Evolutionary conservation across 768 basidiomycete species (phyloP), one percentile per base, ranked within the genome.

Genomic region (Russula olivacea): DNA sequence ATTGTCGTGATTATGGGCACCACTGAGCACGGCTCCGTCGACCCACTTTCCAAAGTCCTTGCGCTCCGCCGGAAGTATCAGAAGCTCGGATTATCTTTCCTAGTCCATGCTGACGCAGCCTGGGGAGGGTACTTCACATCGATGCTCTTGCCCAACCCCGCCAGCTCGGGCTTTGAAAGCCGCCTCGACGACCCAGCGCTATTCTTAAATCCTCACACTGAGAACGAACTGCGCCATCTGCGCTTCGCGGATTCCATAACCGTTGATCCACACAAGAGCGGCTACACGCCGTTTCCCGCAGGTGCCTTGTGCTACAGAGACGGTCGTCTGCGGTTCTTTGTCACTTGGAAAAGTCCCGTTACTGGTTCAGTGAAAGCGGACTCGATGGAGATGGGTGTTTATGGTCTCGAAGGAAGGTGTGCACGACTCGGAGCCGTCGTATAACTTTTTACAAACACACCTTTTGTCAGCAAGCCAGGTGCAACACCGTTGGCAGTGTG

Each of bases 401-500:
- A 79, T 63, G 80, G 80, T 2, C 69, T 81, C 28, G 79, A 80
- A 66, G 80, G 80, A 61, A 80, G 79, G 80, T 61, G 25, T 30
- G 17, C 41, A 32, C 4, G 17, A n/a, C n/a, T n/a, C n/a, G n/a
- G n/a, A 28, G 4, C 28, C 4, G 28, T 4, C 21, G 14, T 41
- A 10, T 43, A 32, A 23, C 25, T 21, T 30, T 49, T 0, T 48
- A 17, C 17, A 11, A 30, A 15, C n/a, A 7, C 19, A 14, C 41
- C 32, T n/a, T 28, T 40, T 43, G 38, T 48, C 59, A 19, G 28
- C 28, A 28, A 81, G 72, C 78, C 80, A 12, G 80, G 79, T 47
- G 80, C 80, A 2, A 69, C 79, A 0, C 71, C 79, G 0, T 72
- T 74, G 1, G 74, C 77, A 1, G 69, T 69, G 0, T 81, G 66